phyloP scores from a whole-genome alignment of 129 eudicot species.

The Flaveria trinervia region DNA sequence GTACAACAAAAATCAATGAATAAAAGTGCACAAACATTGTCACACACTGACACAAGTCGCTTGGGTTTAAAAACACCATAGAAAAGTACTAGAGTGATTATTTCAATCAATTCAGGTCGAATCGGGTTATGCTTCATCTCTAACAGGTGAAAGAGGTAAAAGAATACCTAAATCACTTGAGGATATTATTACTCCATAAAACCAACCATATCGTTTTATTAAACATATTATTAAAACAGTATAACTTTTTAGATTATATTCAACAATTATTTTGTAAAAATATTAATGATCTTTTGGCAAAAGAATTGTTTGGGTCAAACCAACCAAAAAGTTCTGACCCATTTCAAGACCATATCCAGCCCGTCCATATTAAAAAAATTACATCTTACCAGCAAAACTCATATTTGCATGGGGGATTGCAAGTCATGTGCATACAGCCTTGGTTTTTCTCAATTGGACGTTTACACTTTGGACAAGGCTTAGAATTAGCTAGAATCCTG shows the following conservation, averaged over 20 bases:
- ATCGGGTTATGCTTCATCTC: neutral
- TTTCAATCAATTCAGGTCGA: neutral
- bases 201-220: neutral
- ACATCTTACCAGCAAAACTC: constrained; percentile 88
- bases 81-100: neutral
- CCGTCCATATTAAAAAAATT: neutral
- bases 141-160: neutral
- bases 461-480: constrained; percentile 99
- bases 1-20: constrained; percentile 15
- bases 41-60: no score
- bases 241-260: neutral
- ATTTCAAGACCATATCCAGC: neutral
- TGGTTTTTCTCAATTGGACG: constrained; percentile 98
- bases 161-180: neutral
- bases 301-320: neutral
- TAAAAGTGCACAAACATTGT: neutral
- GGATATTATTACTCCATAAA: neutral
- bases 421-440: constrained; percentile 99
- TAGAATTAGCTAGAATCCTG: constrained; percentile 96
- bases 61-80: neutral
- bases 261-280: neutral
- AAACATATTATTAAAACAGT: neutral
- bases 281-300: neutral
- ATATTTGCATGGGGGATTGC: constrained; percentile 88
- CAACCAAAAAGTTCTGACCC: neutral